Conservation (phyloP, 768 basidiomycete species). For the Infundibulicybe gibba region DNA sequence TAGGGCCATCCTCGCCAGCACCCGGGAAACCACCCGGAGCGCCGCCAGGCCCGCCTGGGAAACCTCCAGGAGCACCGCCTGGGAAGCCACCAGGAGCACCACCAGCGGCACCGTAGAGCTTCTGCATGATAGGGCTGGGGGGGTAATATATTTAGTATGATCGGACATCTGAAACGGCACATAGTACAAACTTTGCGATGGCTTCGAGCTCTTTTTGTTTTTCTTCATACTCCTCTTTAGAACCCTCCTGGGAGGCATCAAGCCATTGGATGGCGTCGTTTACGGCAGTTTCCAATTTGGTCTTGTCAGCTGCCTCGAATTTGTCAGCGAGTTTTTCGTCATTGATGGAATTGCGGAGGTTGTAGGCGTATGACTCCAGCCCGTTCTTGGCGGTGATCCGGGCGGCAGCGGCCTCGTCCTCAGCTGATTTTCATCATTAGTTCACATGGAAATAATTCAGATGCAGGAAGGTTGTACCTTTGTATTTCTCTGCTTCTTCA, state of each 20-base stretch:
- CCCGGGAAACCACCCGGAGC: slow-evolving; percentile 70
- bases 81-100: slow-evolving; percentile 63
- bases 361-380: slow-evolving; percentile 93
- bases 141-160: slow-evolving; percentile 7
- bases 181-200: slow-evolving; percentile 54
- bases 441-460: slow-evolving; percentile 8
- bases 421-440: slow-evolving; percentile 39
- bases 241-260: slow-evolving; percentile 82
- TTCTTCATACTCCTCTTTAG: slow-evolving; percentile 91
- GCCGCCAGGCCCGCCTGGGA: slow-evolving; percentile 55
- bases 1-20: slow-evolving; percentile 78
- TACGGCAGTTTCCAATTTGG: slow-evolving; percentile 76
- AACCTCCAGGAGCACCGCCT: slow-evolving; percentile 46
- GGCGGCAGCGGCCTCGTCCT: slow-evolving; percentile 83
- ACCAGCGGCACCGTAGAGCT: slow-evolving; percentile 75
- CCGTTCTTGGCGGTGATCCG: slow-evolving; percentile 88
- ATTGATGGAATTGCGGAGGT: slow-evolving; percentile 83
- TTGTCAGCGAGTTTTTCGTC: slow-evolving; percentile 88
- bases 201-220: slow-evolving; percentile 92
- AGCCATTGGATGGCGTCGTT: slow-evolving; percentile 86
- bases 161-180: neutral
- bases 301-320: slow-evolving; percentile 83
- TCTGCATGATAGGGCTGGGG: slow-evolving; percentile 54
- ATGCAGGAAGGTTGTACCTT: slow-evolving; percentile 40
- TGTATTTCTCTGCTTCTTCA: slow-evolving; percentile 89